Evolutionary conservation across 495 filamentous ascomycete genomes (phyloP).

Genomic region (Podospora bellae-mahoneyi): DNA sequence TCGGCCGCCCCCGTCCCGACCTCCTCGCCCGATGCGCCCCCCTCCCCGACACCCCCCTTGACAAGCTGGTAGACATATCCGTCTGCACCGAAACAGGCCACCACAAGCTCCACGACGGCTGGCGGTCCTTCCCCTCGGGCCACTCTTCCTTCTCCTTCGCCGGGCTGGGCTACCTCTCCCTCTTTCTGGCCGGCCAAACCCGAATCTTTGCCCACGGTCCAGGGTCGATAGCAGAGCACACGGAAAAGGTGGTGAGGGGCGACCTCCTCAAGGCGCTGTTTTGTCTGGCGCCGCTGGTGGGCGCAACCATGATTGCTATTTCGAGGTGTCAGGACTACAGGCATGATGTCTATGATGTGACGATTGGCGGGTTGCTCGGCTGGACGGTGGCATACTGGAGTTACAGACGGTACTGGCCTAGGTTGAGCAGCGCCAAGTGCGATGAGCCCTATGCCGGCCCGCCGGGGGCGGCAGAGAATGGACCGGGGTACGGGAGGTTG

Average conservation of each 20-base stretch:
- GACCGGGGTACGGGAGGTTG: constrained; percentile 25
- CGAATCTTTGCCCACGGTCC: constrained; percentile 71
- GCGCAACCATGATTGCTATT: constrained; percentile 82
- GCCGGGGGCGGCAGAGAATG: constrained; percentile 13
- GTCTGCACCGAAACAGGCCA: constrained; percentile 78
- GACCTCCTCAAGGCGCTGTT: constrained; percentile 68
- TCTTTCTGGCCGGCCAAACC: constrained; percentile 78
- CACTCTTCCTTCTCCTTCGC: constrained; percentile 84
- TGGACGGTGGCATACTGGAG: constrained; percentile 73
- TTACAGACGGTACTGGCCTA: constrained; percentile 65
- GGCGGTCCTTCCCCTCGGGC: constrained; percentile 87
- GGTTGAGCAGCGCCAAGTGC: constrained; percentile 46
- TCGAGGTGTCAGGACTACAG: constrained; percentile 91
- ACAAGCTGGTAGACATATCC: constrained; percentile 66
- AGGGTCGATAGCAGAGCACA: constrained; percentile 6
- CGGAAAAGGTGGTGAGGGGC: constrained; percentile 33
- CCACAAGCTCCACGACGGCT: constrained; percentile 84
- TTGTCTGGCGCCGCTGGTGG: constrained; percentile 66
- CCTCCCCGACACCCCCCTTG: constrained; percentile 54
- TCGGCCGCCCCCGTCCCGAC: constrained; percentile 88
- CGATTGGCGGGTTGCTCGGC: constrained; percentile 69
- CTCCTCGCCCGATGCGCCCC: constrained; percentile 86
- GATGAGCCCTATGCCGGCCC: constrained; percentile 49
- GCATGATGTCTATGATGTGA: constrained; percentile 93
- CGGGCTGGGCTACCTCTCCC: constrained; percentile 76